Percentiles rank a stretch among this genome's conserved stretches.
Conservation (phyloP, 2,329 filamentous ascomycete species). For the Curvularia verruculosa region DNA sequence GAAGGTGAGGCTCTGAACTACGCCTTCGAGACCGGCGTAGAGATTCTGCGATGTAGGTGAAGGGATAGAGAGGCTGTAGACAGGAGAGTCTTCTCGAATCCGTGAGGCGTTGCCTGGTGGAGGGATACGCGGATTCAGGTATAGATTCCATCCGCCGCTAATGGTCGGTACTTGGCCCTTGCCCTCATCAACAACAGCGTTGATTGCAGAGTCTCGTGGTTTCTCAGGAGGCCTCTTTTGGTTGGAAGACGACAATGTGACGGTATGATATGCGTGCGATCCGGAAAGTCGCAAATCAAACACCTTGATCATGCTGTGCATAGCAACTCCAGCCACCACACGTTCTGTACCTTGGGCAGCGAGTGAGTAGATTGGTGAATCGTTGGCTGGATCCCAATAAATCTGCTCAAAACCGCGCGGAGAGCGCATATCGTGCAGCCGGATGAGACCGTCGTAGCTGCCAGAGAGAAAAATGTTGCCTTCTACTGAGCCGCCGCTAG, state of each 20-base stretch:
- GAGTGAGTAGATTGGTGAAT: constrained; percentile 65
- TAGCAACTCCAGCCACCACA: constrained; percentile 62
- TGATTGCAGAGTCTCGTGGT: constrained; percentile 23
- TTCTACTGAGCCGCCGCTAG: constrained; percentile 39
- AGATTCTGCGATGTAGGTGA: constrained; percentile 53
- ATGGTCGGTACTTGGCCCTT: constrained; percentile 8
- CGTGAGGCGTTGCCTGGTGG: constrained; percentile 23
- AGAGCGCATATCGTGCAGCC: constrained; percentile 67
- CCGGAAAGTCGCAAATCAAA: constrained; percentile 65
- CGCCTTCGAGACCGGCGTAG: constrained; percentile 57
- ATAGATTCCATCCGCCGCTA: constrained; percentile 54
- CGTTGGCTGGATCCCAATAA: constrained; percentile 63
- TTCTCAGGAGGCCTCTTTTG: neutral
- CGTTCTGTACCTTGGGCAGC: constrained; percentile 62
- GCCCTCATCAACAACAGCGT: constrained; percentile 17
- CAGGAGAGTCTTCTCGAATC: constrained; percentile 46
- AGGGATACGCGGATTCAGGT: constrained; percentile 48
- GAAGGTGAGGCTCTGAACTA: constrained; percentile 53
- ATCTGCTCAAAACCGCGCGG: constrained; percentile 54
- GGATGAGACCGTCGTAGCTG: constrained; percentile 62
- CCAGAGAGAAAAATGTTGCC: constrained; percentile 65
- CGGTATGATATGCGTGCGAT: constrained; percentile 48
- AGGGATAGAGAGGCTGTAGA: constrained; percentile 57
- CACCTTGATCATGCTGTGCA: constrained; percentile 65
- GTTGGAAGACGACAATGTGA: constrained; percentile 27